These are phyloP conservation scores for Gastrolobium bilobum DNA, from an alignment of 306 rosid genomes.

Conservation along the genomic window DNA sequence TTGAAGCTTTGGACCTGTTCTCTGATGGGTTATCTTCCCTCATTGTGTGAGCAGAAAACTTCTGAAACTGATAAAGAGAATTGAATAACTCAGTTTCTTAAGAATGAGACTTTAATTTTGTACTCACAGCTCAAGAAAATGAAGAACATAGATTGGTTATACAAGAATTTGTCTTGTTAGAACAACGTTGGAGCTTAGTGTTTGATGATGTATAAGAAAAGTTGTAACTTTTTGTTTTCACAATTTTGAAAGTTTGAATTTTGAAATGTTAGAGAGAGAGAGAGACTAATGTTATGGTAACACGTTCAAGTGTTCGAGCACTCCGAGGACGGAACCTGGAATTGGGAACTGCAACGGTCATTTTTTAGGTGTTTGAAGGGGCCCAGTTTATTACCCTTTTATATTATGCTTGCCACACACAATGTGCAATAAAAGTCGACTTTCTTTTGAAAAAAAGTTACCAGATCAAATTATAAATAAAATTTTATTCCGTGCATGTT, in stretches of 20 bases:
- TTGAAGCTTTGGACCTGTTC: slow-evolving; percentile 63
- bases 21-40: slow-evolving; percentile 87
- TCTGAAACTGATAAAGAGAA: background rate
- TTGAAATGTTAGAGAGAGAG: slow-evolving; percentile 61
- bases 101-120: background rate
- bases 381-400: background rate
- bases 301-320: slow-evolving; percentile 37
- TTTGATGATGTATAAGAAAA: slow-evolving; percentile 41
- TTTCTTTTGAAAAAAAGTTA: slow-evolving; percentile 11
- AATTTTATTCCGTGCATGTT: no score
- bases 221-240: slow-evolving; percentile 40
- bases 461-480: background rate
- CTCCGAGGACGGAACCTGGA: slow-evolving; percentile 50
- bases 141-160: background rate
- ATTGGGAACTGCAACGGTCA: slow-evolving; percentile 63
- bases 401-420: background rate
- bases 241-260: slow-evolving; percentile 76
- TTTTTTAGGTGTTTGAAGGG: slow-evolving; percentile 25
- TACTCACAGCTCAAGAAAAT: background rate
- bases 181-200: background rate
- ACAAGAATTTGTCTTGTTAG: background rate
- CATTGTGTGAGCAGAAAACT: slow-evolving; percentile 52
- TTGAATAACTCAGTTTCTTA: background rate
- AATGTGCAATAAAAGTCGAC: slow-evolving; percentile 43
- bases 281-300: background rate